Conservation (phyloP, 2,329 filamentous ascomycete genomes). For the Scedosporium minutisporum region DNA sequence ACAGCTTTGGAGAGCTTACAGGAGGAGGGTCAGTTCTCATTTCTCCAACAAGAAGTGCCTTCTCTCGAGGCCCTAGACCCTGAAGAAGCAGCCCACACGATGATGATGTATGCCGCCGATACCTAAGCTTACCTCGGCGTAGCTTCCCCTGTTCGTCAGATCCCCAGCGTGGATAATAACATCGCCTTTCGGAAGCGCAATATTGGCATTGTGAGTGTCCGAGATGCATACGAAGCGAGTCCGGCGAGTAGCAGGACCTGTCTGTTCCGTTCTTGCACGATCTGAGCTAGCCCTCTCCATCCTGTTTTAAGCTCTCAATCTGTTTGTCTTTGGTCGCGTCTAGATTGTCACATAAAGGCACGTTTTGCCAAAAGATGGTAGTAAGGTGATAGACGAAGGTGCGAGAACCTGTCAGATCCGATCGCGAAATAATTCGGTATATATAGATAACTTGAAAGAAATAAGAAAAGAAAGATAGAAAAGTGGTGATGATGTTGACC, state of each 20-base stretch:
- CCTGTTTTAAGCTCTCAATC: not conserved
- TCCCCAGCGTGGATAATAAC: conserved; percentile 70
- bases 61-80: no score
- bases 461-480: no score
- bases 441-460: no score
- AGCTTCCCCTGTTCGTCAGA: conserved; percentile 62
- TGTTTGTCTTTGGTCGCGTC: not conserved
- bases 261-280: not conserved
- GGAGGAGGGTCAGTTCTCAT: not conserved
- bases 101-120: not conserved
- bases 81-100: not conserved
- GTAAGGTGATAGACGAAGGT: no score
- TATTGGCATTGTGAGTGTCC: conserved; percentile 61
- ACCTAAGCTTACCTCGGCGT: conserved; percentile 33
- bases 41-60: not conserved
- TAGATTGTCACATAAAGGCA: not conserved
- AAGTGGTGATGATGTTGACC: no score
- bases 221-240: conserved; percentile 67
- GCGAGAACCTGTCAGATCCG: no score
- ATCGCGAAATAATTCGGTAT: no score
- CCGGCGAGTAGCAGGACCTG: conserved; percentile 22
- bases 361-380: no score
- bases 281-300: not conserved
- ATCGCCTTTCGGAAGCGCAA: conserved; percentile 60
- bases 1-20: conserved; percentile 46